phyloP scores from a whole-genome alignment of 305 asterid genomes.

The Fraxinus floribunda region DNA sequence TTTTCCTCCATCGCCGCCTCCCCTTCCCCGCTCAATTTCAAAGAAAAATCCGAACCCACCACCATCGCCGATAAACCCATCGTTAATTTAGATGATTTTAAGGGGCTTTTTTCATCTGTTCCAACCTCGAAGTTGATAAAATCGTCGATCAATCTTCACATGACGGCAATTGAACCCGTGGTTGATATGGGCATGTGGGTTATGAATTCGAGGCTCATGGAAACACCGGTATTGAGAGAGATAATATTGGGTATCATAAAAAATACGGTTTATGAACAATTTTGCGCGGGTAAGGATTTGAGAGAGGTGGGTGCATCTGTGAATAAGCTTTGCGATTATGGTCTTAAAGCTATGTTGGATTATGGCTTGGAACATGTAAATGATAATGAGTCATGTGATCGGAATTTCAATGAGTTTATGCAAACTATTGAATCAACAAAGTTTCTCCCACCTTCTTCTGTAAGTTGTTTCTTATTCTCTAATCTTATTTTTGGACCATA shows the following conservation, averaged over 20 bases:
- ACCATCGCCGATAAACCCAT: neutral
- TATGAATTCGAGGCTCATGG: conserved; percentile 51
- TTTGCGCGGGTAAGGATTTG: conserved; percentile 70
- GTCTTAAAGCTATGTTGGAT: conserved; percentile 72
- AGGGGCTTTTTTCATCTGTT: conserved; percentile 47
- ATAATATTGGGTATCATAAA: conserved; percentile 38
- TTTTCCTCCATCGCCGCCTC: conserved; percentile 30
- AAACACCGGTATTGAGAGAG: conserved; percentile 33
- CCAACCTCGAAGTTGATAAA: conserved; percentile 44
- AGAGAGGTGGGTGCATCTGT: conserved; percentile 44
- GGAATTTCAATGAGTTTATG: conserved; percentile 43
- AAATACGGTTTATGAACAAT: conserved; percentile 58
- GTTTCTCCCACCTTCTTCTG: conserved; percentile 38
- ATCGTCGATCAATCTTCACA: conserved; percentile 48
- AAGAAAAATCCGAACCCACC: conserved; percentile 11
- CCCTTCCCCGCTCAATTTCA: conserved; percentile 18
- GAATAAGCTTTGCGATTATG: conserved; percentile 38
- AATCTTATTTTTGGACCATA: neutral
- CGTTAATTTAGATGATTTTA: conserved; percentile 45
- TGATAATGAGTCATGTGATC: conserved; percentile 59
- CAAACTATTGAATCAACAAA: conserved; percentile 47
- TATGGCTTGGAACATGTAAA: conserved; percentile 74
- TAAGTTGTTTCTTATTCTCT: conserved; percentile 22
- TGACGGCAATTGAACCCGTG: conserved; percentile 43
- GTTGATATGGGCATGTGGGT: conserved; percentile 61